These are phyloP conservation scores for Trypanosomatidae sp. DNA, from an alignment of 208 protist genomes.

Conservation along the genomic window DNA sequence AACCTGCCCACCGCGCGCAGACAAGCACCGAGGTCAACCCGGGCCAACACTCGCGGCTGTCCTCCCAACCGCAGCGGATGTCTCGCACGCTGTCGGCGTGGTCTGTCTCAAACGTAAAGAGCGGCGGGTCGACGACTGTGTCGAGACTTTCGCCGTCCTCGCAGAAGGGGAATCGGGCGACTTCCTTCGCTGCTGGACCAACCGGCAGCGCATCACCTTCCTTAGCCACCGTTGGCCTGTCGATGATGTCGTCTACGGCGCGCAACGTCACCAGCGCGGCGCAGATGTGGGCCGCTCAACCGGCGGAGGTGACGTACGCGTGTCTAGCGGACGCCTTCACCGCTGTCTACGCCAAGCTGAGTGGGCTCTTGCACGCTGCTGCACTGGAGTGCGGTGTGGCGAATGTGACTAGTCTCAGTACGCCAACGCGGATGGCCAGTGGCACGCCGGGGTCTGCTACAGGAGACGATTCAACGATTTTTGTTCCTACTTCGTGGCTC, in stretches of 20 bases:
- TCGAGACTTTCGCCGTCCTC: not conserved
- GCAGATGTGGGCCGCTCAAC: constrained; percentile 37
- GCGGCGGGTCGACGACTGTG: not conserved
- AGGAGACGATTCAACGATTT: constrained; percentile 1
- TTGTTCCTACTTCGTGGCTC: constrained; percentile 39
- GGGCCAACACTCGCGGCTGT: not conserved
- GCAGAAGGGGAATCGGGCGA: not conserved
- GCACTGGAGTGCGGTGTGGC: constrained; percentile 35
- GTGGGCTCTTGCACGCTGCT: constrained; percentile 28
- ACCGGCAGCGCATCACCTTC: not conserved
- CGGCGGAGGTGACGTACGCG: constrained; percentile 24
- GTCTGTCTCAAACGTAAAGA: constrained; percentile 16
- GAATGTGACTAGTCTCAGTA: constrained; percentile 7
- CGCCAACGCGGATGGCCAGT: not conserved
- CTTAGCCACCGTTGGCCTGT: not conserved
- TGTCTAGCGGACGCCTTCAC: constrained; percentile 62
- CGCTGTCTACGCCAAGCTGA: constrained; percentile 31
- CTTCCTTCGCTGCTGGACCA: not conserved
- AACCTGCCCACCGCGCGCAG: not conserved
- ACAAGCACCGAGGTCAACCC: not conserved
- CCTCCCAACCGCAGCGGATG: constrained; percentile 1
- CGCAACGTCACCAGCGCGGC: constrained; percentile 3
- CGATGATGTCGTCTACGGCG: not conserved
- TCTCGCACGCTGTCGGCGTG: constrained; percentile 7
- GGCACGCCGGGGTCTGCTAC: not conserved